Base-by-base conservation (phyloP, 139 green algal genomes). In the Ettlia oleoabundans region DNA sequence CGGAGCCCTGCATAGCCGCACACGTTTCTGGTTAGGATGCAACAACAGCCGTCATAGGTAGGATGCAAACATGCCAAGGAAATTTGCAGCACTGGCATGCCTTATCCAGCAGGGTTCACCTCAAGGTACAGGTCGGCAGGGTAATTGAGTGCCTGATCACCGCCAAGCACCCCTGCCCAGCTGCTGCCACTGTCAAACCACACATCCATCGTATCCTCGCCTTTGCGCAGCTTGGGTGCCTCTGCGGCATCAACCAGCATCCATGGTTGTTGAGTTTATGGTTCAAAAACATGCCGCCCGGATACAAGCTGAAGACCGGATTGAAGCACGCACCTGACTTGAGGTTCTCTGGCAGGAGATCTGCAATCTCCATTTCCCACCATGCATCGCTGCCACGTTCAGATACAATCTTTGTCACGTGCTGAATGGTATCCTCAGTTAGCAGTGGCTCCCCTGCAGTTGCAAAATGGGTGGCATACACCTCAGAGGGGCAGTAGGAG, bases 131-230 rank as follows among this genome's bases (percentile, higher is more conserved):
- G 88, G 88, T 99, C 94, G 24, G 96, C 96, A 1, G 97, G 97
- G 83, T 93, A 95, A 28, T 61, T 74, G 32, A 98, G 87, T 58
- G 84, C 71, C 28, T 78, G 21, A 28, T 76, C 42, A 35, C 82
- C 33, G 66, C 93, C 86, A 78, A 98, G 79, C 70, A 98, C 95
- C 13, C 91, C 96, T 53, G 95, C 94, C 96, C 96, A 99, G 88
- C 88, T 95, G 86, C 80, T 92, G 84, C 97, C 97, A 52, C 90
- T 97, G 88, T 99, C 97, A 88, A 99, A 99, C 97, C 97, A 99
- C 43, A 99, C 97, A 78, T 99, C 97, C 97, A 99, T 99, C 9
- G 97, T 99, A 87, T 99, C 97, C 87, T 95, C 92, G 37, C 96
- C 96, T 83, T 96, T 94, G 28, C 64, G 75, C 37, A 95, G 89